Conservation (phyloP, 805 yeast species). For the Candida xiaguanensis region DNA sequence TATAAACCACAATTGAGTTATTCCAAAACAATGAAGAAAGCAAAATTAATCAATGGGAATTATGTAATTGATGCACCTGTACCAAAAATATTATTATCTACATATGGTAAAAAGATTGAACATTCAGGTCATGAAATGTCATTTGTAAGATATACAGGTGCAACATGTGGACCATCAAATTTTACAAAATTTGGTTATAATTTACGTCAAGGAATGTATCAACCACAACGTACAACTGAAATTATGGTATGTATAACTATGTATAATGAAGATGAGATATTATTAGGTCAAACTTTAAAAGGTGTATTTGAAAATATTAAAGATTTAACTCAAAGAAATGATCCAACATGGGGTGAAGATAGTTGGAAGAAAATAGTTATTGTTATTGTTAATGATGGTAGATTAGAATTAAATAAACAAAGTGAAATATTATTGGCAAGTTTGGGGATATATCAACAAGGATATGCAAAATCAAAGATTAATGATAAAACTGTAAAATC, state of each 20-base stretch:
- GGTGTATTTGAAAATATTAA: slow-evolving; percentile 88
- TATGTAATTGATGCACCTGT: slow-evolving; percentile 43
- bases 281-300: slow-evolving; percentile 79
- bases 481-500: slow-evolving; percentile 78
- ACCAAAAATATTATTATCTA: slow-evolving; percentile 33
- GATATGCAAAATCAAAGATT: slow-evolving; percentile 88
- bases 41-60: slow-evolving; percentile 40
- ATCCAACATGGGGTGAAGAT: slow-evolving; percentile 87
- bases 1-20: slow-evolving; percentile 39
- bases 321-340: slow-evolving; percentile 62
- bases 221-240: slow-evolving; percentile 79
- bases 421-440: slow-evolving; percentile 80
- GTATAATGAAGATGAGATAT: slow-evolving; percentile 83
- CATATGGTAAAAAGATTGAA: slow-evolving; percentile 30
- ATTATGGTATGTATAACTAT: slow-evolving; percentile 81
- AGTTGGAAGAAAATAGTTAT: slow-evolving; percentile 95
- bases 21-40: slow-evolving; percentile 41
- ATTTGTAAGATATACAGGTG: slow-evolving; percentile 91
- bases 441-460: slow-evolving; percentile 90
- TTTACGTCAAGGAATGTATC: slow-evolving; percentile 78
- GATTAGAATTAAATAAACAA: slow-evolving; percentile 75
- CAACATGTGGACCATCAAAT: slow-evolving; percentile 84
- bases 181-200: slow-evolving; percentile 62
- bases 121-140: slow-evolving; percentile 58
- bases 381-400: slow-evolving; percentile 87